These are phyloP conservation scores for Hypoxylon intermedium DNA, from an alignment of 495 filamentous ascomycete genomes.

Conservation along the genomic window DNA sequence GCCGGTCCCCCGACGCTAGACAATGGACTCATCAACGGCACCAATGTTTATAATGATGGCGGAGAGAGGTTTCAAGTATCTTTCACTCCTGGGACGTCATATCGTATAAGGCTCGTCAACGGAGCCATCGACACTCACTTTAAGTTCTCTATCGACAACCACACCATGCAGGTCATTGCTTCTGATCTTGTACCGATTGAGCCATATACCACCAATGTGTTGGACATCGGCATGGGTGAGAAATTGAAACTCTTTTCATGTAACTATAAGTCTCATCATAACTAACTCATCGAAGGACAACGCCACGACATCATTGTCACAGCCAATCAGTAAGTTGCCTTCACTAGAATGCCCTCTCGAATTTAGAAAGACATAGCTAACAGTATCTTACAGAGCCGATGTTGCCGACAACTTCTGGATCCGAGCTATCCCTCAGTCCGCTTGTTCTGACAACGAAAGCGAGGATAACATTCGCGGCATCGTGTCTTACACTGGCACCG, in stretches of 20 bases:
- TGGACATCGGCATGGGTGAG: constrained; percentile 64
- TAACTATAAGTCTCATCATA: background rate
- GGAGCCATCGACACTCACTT: constrained; percentile 57
- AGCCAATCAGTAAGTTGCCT: constrained; percentile 53
- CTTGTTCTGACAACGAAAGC: constrained; percentile 52
- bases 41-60: constrained; percentile 47
- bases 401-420: constrained; percentile 65
- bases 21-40: constrained; percentile 62
- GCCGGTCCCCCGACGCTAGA: constrained; percentile 49
- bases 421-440: constrained; percentile 62
- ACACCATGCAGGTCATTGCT: constrained; percentile 58
- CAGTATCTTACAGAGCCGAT: constrained; percentile 10
- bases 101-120: constrained; percentile 65
- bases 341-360: background rate
- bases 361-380: background rate
- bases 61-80: constrained; percentile 50
- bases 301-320: constrained; percentile 70
- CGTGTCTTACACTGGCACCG: constrained; percentile 55
- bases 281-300: constrained; percentile 53
- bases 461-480: constrained; percentile 63
- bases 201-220: constrained; percentile 51
- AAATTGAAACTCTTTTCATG: constrained; percentile 19
- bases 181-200: constrained; percentile 56
- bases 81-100: constrained; percentile 55
- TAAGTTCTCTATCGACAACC: constrained; percentile 59